Conservation (phyloP, 2,329 filamentous ascomycete genomes). For the Fusarium musae region DNA sequence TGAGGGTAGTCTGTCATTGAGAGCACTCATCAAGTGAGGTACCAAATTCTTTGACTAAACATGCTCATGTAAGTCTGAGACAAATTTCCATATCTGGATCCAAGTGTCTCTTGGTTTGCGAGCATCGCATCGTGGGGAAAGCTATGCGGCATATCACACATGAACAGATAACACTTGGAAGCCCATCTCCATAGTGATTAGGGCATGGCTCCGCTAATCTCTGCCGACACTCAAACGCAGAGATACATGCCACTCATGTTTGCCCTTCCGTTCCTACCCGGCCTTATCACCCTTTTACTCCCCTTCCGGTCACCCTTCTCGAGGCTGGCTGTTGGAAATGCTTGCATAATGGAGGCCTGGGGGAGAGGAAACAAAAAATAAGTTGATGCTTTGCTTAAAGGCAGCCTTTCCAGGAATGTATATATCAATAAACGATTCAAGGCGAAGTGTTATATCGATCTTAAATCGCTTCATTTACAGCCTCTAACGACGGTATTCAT, state of each 20-base stretch:
- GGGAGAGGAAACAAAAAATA: not conserved
- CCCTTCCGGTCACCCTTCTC: conserved; percentile 18
- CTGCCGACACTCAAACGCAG: not conserved
- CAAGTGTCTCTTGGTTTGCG: conserved; percentile 7
- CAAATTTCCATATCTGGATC: not conserved
- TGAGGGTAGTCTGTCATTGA: not conserved
- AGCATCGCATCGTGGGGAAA: conserved; percentile 9
- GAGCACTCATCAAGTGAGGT: not conserved
- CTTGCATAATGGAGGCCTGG: conserved; percentile 12
- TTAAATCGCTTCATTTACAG: not conserved
- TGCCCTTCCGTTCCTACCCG: conserved; percentile 28
- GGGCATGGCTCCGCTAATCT: not conserved
- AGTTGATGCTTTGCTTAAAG: not conserved
- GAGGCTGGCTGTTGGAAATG: conserved; percentile 24
- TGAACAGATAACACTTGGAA: conserved; percentile 23
- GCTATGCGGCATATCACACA: conserved; percentile 13
- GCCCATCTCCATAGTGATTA: not conserved
- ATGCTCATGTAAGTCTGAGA: not conserved
- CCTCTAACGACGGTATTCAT: not conserved
- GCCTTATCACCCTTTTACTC: conserved; percentile 4
- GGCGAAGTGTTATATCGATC: not conserved
- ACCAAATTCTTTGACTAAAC: not conserved
- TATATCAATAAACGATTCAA: not conserved
- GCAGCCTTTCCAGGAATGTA: not conserved
- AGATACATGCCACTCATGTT: conserved; percentile 9